Evolutionary conservation across 2,329 filamentous ascomycete genomes (phyloP).

Genomic region (Penicillium sp.): DNA sequence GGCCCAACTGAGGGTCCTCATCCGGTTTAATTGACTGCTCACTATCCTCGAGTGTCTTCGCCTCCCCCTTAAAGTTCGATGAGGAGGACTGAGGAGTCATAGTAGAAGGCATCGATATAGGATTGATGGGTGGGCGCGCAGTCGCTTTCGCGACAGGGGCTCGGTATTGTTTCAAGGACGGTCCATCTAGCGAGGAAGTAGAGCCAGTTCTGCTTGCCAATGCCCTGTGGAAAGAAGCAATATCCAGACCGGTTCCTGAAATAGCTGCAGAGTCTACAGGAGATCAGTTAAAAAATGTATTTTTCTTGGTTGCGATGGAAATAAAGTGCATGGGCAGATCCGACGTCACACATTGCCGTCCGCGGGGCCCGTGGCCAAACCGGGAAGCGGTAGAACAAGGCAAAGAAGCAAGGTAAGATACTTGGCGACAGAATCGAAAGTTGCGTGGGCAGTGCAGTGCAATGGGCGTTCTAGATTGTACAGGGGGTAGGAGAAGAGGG

Average conservation of each 20-base stretch:
- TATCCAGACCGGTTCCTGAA: conserved; percentile 28
- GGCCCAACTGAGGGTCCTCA: conserved; percentile 34
- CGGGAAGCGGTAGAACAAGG: background rate
- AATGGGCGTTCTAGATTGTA: conserved; percentile 14
- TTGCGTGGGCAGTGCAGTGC: conserved; percentile 10
- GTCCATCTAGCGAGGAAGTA: conserved; percentile 21
- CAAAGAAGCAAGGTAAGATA: background rate
- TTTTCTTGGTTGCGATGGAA: background rate
- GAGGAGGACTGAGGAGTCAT: conserved; percentile 27
- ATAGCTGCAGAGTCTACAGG: conserved; percentile 28
- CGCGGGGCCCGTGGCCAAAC: background rate
- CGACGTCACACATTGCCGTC: background rate
- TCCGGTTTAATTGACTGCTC: conserved; percentile 27
- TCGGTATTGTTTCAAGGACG: conserved; percentile 29
- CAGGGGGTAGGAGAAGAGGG: conserved; percentile 4
- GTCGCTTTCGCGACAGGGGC: conserved; percentile 29
- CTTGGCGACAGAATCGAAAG: background rate
- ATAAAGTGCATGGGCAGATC: background rate
- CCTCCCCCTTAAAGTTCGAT: conserved; percentile 23
- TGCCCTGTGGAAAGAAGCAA: conserved; percentile 24
- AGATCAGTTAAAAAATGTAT: conserved; percentile 20
- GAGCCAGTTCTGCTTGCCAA: conserved; percentile 19
- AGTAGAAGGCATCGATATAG: conserved; percentile 24
- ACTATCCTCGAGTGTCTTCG: conserved; percentile 25
- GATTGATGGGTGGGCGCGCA: conserved; percentile 25